These are phyloP conservation scores for Botryotinia globosa DNA, from an alignment of 2,329 filamentous ascomycete genomes.

Conservation along the genomic window DNA sequence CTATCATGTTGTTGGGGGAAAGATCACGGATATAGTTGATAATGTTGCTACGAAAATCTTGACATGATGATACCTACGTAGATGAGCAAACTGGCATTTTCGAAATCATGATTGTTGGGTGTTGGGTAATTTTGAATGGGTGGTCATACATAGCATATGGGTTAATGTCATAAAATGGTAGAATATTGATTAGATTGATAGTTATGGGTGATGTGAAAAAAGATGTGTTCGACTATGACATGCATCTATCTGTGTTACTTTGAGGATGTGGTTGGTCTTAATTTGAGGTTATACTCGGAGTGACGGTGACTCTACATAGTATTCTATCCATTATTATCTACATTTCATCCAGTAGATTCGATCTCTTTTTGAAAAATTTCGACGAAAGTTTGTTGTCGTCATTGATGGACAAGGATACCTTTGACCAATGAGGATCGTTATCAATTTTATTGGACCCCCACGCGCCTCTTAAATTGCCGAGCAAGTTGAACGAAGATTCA, in stretches of 20 bases:
- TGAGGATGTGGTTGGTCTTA: neutral
- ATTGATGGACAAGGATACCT: slow-evolving; percentile 1
- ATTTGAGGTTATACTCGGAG: neutral
- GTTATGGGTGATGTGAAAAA: neutral
- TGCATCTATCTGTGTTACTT: neutral
- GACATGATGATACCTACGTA: slow-evolving; percentile 8
- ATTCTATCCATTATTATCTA: neutral
- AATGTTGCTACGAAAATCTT: slow-evolving; percentile 3
- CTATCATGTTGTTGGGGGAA: neutral
- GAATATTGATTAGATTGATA: neutral
- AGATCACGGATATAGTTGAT: slow-evolving; percentile 11
- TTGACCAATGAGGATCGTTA: slow-evolving; percentile 14
- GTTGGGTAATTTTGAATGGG: neutral
- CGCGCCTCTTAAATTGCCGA: slow-evolving; percentile 14
- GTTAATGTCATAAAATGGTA: slow-evolving; percentile 3
- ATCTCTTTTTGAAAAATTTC: slow-evolving; percentile 1
- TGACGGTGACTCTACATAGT: neutral
- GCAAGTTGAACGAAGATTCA: slow-evolving; percentile 5
- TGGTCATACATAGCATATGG: slow-evolving; percentile 1
- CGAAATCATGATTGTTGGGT: slow-evolving; percentile 5
- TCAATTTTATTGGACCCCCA: slow-evolving; percentile 4
- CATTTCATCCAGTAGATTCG: neutral
- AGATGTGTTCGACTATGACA: neutral
- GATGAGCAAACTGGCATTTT: slow-evolving; percentile 1
- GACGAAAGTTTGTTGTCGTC: slow-evolving; percentile 10